Percentiles rank a stretch among this genome's conserved stretches.
phyloP scores from a whole-genome alignment of 176 grass and related monocot species.

The Oryza punctata region DNA sequence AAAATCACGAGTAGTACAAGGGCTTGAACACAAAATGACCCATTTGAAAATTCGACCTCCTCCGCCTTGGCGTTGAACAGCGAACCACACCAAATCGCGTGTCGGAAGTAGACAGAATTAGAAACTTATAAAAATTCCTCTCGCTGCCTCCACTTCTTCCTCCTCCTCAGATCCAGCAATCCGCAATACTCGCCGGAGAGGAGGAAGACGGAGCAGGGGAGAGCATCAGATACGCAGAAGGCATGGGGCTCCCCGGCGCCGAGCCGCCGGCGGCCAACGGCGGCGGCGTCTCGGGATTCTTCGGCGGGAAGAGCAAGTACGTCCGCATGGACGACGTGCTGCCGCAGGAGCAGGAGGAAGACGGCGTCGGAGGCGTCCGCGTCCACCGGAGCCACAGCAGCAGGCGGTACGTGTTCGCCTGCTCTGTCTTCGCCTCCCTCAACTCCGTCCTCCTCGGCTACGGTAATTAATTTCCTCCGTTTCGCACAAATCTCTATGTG shows the following conservation, averaged over 20 bases:
- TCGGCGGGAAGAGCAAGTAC: slow-evolving; percentile 46
- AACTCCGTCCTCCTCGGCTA: slow-evolving; percentile 90
- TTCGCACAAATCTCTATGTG: not conserved
- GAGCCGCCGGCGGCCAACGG: not conserved
- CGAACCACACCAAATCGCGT: slow-evolving; percentile 20
- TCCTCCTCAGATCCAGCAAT: slow-evolving; percentile 37
- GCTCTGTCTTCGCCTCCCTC: slow-evolving; percentile 84
- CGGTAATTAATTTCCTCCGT: slow-evolving; percentile 38
- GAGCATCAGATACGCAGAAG: not conserved
- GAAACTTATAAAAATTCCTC: not conserved
- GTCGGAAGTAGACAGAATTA: not conserved
- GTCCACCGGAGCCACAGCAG: slow-evolving; percentile 39
- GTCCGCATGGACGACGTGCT: slow-evolving; percentile 57
- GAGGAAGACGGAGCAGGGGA: not conserved
- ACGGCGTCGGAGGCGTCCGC: not conserved
- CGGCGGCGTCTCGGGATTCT: slow-evolving; percentile 13
- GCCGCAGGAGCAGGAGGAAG: slow-evolving; percentile 24
- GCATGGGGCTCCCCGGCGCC: slow-evolving; percentile 31
- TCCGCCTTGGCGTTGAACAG: slow-evolving; percentile 4
- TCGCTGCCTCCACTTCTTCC: not conserved
- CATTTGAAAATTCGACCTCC: slow-evolving; percentile 25
- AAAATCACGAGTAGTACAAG: not conserved
- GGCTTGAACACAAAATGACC: not conserved
- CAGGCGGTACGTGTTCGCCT: slow-evolving; percentile 62
- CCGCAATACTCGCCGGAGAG: not conserved